A percentile compares a stretch with the other conserved stretches of the same genome.
Evolutionary conservation across 2,329 filamentous ascomycete genomes (phyloP).

Genomic region (Cordyceps farinosa): DNA sequence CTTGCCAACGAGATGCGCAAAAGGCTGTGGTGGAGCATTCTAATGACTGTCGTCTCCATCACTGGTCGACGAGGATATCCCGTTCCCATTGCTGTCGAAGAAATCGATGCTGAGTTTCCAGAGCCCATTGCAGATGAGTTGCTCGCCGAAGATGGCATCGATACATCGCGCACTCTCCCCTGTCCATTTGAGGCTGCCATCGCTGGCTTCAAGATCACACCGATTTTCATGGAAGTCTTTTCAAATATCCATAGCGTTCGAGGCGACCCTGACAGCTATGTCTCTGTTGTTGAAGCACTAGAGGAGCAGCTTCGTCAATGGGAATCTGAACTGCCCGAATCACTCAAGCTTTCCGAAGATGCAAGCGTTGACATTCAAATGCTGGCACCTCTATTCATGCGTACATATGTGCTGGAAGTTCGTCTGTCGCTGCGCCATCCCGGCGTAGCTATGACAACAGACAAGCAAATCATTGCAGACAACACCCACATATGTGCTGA

Average conservation of each 20-base stretch:
- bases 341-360: constrained; percentile 48
- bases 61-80: constrained; percentile 74
- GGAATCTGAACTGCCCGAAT: constrained; percentile 60
- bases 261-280: constrained; percentile 60
- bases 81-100: constrained; percentile 68
- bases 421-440: constrained; percentile 59
- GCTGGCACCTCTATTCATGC: constrained; percentile 52
- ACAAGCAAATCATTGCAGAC: constrained; percentile 54
- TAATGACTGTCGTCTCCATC: constrained; percentile 64
- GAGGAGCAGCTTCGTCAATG: constrained; percentile 63
- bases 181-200: constrained; percentile 68
- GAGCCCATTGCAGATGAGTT: constrained; percentile 68
- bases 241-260: constrained; percentile 70
- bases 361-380: constrained; percentile 40
- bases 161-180: constrained; percentile 49
- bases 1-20: constrained; percentile 74
- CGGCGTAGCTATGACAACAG: constrained; percentile 53
- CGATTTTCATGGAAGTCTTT: constrained; percentile 70
- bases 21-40: constrained; percentile 70
- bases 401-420: constrained; percentile 54
- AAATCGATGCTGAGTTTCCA: constrained; percentile 77
- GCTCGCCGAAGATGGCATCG: constrained; percentile 61
- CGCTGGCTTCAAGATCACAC: constrained; percentile 60
- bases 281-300: constrained; percentile 58
- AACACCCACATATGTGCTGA: constrained; percentile 65